Evolutionary conservation across 352 stramenopile species (phyloP).

Genomic region (Phytopythium chamaehyphon): DNA sequence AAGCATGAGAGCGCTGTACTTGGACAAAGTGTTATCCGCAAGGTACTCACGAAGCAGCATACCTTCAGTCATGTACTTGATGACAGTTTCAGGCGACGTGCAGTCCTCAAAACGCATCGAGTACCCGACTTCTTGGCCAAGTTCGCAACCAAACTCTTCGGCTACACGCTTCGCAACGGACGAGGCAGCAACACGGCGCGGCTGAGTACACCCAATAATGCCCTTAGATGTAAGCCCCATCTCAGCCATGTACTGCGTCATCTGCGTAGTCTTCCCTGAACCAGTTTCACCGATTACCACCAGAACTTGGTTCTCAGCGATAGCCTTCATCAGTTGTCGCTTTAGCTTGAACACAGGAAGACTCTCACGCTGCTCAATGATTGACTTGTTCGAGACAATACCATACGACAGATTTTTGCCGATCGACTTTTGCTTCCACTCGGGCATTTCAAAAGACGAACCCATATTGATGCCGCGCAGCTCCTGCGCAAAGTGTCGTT

Average conservation of each 20-base stretch:
- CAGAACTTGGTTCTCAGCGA: conserved; percentile 94
- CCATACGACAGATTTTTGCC: conserved; percentile 97
- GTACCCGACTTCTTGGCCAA: conserved; percentile 94
- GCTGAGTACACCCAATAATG: conserved; percentile 98
- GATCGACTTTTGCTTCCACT: conserved; percentile 98
- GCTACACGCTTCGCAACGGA: conserved; percentile 97
- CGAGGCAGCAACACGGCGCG: conserved; percentile 96
- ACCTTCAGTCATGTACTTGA: conserved; percentile 99
- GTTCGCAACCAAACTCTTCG: conserved; percentile 93
- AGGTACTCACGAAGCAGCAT: conserved; percentile 99
- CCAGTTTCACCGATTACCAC: conserved; percentile 99
- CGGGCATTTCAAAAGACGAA: conserved; percentile 88
- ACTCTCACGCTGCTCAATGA: conserved; percentile 96
- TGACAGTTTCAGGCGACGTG: conserved; percentile 91
- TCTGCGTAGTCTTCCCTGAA: conserved; percentile 98
- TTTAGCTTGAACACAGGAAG: conserved; percentile 98
- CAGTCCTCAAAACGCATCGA: conserved; percentile 89
- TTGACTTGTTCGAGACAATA: conserved; percentile 93
- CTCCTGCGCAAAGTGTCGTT: conserved; percentile 97
- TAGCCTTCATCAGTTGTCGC: conserved; percentile 92
- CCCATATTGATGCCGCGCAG: conserved; percentile 90
- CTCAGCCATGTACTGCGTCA: conserved; percentile 99
- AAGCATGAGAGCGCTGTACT: conserved; percentile 96
- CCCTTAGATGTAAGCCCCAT: conserved; percentile 95
- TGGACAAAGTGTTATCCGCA: conserved; percentile 93